Percentiles rank a stretch among this genome's conserved stretches.
phyloP scores from a whole-genome alignment of 371 early-diverging fungal species.

The Mucor piriformis region DNA sequence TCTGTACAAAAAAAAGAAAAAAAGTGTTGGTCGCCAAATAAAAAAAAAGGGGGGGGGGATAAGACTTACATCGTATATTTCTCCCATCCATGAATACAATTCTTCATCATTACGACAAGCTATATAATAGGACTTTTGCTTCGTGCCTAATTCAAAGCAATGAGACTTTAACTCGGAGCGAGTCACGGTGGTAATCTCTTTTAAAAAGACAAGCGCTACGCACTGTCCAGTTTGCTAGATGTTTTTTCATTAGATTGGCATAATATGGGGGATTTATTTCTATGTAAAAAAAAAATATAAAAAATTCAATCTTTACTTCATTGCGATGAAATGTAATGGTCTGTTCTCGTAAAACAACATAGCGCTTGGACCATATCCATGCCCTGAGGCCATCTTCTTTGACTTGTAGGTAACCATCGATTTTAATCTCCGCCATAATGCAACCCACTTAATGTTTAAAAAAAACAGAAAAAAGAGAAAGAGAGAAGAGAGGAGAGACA shows the following conservation, averaged over 20 bases:
- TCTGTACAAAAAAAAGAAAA: constrained; percentile 21
- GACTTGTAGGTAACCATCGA: constrained; percentile 68
- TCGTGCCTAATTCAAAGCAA: constrained; percentile 79
- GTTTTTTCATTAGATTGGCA: too few species aligned
- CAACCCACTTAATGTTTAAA: neutral
- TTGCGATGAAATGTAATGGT: constrained; percentile 83
- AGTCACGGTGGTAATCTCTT: constrained; percentile 72
- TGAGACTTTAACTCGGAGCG: constrained; percentile 74
- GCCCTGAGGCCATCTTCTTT: constrained; percentile 78
- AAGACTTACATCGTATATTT: constrained; percentile 73
- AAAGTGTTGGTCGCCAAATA: neutral
- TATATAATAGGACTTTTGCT: constrained; percentile 72
- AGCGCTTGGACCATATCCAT: constrained; percentile 88
- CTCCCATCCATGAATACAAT: constrained; percentile 87
- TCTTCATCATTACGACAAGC: constrained; percentile 82
- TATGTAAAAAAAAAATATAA: constrained; percentile 44
- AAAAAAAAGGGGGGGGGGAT: neutral
- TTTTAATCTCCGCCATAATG: constrained; percentile 51
- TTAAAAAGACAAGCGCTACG: constrained; percentile 72
- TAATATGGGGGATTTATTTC: constrained; percentile 7
- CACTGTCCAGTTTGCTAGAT: constrained; percentile 43
- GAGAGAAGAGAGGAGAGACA: neutral
- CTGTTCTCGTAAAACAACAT: constrained; percentile 81
- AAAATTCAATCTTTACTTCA: constrained; percentile 59
- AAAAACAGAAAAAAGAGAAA: neutral